Conservation (phyloP, 1,284 basidiomycete species). For the Anthracocystis setariae region DNA sequence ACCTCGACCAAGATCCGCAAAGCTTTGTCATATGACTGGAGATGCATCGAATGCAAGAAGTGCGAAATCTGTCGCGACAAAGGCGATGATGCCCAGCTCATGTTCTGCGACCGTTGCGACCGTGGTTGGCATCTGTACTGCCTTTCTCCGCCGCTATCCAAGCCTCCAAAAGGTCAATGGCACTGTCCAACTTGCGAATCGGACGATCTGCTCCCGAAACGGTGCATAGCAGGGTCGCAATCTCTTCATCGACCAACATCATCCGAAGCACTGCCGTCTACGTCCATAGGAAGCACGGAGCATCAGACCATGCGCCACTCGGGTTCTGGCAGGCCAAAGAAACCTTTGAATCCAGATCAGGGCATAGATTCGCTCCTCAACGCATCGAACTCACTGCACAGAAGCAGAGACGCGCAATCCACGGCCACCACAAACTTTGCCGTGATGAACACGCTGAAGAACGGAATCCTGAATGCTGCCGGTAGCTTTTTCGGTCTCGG, state of each 20-base stretch:
- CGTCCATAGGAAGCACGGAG: background rate
- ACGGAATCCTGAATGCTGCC: constrained; percentile 31
- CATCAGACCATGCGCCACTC: constrained; percentile 9
- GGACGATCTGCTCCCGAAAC: constrained; percentile 20
- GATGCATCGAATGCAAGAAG: constrained; percentile 90
- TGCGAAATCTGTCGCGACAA: constrained; percentile 88
- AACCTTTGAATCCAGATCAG: constrained; percentile 35
- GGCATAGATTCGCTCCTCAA: constrained; percentile 40
- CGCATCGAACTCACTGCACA: constrained; percentile 9
- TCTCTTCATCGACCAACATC: background rate
- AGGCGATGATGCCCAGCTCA: constrained; percentile 84
- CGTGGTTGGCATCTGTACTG: constrained; percentile 95
- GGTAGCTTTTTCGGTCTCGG: constrained; percentile 29
- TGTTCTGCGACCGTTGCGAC: constrained; percentile 95
- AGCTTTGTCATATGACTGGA: constrained; percentile 78
- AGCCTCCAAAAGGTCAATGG: constrained; percentile 56
- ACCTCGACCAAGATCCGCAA: constrained; percentile 71
- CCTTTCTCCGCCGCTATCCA: constrained; percentile 73
- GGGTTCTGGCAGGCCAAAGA: constrained; percentile 33
- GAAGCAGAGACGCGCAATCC: constrained; percentile 10
- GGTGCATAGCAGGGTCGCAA: constrained; percentile 3
- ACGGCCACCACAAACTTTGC: constrained; percentile 21
- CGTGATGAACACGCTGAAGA: constrained; percentile 38
- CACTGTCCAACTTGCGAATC: constrained; percentile 60
- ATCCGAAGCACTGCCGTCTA: constrained; percentile 5